These are phyloP conservation scores for Saturnispora besseyi DNA, from an alignment of 805 yeast species.

Conservation along the genomic window DNA sequence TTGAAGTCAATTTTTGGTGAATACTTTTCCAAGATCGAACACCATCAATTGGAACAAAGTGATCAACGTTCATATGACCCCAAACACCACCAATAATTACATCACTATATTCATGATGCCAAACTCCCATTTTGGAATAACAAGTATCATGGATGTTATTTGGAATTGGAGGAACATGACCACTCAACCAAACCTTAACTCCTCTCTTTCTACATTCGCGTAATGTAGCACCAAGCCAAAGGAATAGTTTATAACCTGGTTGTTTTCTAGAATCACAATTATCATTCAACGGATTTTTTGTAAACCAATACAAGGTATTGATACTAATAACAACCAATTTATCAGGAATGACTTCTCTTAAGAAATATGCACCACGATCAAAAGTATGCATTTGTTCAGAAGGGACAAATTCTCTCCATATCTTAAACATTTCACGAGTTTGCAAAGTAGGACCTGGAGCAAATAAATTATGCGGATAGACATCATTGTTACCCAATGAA, in stretches of 20 bases:
- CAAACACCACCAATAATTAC: constrained; percentile 73
- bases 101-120: constrained; percentile 80
- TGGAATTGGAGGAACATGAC: constrained; percentile 82
- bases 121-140: constrained; percentile 63
- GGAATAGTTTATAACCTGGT: constrained; percentile 70
- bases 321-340: constrained; percentile 71
- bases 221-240: constrained; percentile 70
- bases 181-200: constrained; percentile 80
- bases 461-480: constrained; percentile 79
- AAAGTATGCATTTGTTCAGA: constrained; percentile 69
- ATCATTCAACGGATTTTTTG: constrained; percentile 74
- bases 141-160: constrained; percentile 71
- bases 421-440: constrained; percentile 63
- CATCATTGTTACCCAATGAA: constrained; percentile 78
- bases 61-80: constrained; percentile 90
- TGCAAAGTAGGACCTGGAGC: constrained; percentile 85
- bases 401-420: constrained; percentile 71
- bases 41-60: constrained; percentile 70
- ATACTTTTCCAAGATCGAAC: constrained; percentile 54
- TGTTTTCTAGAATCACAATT: constrained; percentile 63
- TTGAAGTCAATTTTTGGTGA: constrained; percentile 14
- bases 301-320: constrained; percentile 67
- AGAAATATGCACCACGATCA: constrained; percentile 64
- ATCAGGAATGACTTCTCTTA: constrained; percentile 71
- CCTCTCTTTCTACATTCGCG: constrained; percentile 63